Base-by-base conservation (phyloP, 352 stramenopile species). In the Phytopythium oedochilum region DNA sequence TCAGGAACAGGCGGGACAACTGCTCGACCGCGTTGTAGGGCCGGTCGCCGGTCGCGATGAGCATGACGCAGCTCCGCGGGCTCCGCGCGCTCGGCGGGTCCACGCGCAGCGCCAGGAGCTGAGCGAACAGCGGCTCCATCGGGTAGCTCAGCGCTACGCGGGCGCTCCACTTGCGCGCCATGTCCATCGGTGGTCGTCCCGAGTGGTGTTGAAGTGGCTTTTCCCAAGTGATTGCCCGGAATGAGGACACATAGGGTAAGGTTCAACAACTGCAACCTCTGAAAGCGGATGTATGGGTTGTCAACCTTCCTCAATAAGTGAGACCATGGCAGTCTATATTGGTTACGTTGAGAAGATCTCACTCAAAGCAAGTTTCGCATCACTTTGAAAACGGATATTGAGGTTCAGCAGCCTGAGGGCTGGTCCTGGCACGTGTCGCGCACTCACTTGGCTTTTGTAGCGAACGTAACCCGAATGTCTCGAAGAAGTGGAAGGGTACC, bases 21-120 rank as follows among this genome's bases (percentile, higher is more conserved):
- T 68, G 62, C 23, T 75, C 63, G 18, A 75, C 46, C 15, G 66
- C 54, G 58, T 78, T 70, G 46, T 73, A 70, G 39, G 64, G 62
- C 32, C 68, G 48, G 17, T 49, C 48, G 8, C 56, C 55, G 9
- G 31, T 35, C 40, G 55, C 42, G 17, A 46, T 32, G 15, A 65
- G 44, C 49, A 59, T 53, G 20, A 63, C 42, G 43, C 57, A 63
- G 2, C 35, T 23, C 11, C 43, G 35, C 10, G 12, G 44, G 22
- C 38, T 52, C 28, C 58, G 32, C 5, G 15, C 8, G 23, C 22
- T 39, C 34, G 52, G 42, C 7, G 58, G 51, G 29, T 45, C 23
- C 3, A 22, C n/a, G 23, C 67, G 34, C 44, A 70, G 55, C 60
- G 73, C 65, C 35, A 39, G 23, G 22, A 75, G 46, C 47, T 58